Evolutionary conservation across 164 flowering plant genomes (phyloP).

Genomic region (Saururus chinensis): DNA sequence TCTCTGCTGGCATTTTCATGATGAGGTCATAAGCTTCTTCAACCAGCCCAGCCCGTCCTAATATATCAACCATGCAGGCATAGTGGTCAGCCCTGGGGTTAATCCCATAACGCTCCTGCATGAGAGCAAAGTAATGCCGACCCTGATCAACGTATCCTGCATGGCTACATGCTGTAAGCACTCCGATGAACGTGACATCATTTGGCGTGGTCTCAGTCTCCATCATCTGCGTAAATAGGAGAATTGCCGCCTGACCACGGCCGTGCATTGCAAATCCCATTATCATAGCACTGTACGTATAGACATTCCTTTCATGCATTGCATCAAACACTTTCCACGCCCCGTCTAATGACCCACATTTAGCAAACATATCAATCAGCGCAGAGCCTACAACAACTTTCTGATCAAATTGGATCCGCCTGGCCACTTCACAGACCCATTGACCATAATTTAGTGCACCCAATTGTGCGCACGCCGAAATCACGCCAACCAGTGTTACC

Average conservation of each 20-base stretch:
- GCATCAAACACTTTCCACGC: constrained; percentile 14
- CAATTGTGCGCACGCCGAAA: constrained; percentile 24
- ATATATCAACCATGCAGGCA: constrained; percentile 23
- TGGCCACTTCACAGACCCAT: constrained; percentile 11
- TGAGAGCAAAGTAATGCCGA: constrained; percentile 8
- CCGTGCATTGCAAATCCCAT: constrained; percentile 25
- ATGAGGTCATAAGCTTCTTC: constrained; percentile 20
- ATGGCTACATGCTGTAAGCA: constrained; percentile 24
- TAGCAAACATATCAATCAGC: constrained; percentile 23
- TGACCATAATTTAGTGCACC: constrained; percentile 10
- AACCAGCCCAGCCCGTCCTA: constrained; percentile 19
- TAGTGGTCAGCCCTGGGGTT: constrained; percentile 18
- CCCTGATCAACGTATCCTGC: constrained; percentile 21
- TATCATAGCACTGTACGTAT: constrained; percentile 19
- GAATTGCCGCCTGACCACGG: constrained; percentile 10
- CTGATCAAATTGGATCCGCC: constrained; percentile 8
- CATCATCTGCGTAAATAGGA: constrained; percentile 15
- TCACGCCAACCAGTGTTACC: constrained; percentile 16
- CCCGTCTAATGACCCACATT: constrained; percentile 19
- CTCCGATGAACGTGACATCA: constrained; percentile 20
- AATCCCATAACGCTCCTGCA: constrained; percentile 14
- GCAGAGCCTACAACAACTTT: constrained; percentile 19
- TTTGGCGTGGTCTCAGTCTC: constrained; percentile 13
- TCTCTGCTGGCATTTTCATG: constrained; percentile 7
- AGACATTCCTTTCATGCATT: constrained; percentile 14